Evolutionary conservation across 495 filamentous ascomycete genomes (phyloP).

Genomic region (Astrothelium subdiscretum): DNA sequence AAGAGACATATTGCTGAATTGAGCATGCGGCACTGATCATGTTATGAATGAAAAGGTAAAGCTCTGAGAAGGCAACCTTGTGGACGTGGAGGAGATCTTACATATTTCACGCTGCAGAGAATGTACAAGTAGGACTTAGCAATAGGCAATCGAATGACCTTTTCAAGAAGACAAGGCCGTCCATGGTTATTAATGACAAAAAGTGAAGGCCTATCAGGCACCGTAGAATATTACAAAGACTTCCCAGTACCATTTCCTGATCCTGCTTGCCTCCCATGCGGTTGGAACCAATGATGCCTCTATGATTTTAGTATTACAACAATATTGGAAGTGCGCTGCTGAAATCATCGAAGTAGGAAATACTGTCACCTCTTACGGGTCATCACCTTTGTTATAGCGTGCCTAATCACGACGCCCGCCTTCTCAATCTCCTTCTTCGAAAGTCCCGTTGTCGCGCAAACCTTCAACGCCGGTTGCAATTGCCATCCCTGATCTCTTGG

Average conservation of each 20-base stretch:
- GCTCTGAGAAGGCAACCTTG: no score
- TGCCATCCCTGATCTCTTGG: conserved; percentile 49
- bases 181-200: no score
- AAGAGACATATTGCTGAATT: no score
- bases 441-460: conserved; percentile 76
- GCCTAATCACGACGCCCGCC: conserved; percentile 73
- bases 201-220: no score
- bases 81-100: no score
- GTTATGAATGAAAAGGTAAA: no score
- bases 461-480: conserved; percentile 70
- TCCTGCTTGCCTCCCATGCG: not conserved
- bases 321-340: not conserved
- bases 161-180: no score
- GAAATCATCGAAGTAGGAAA: not conserved
- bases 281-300: not conserved
- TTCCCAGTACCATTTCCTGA: not conserved
- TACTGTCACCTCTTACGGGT: conserved; percentile 38
- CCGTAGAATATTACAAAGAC: not conserved
- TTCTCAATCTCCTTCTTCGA: conserved; percentile 92
- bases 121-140: no score
- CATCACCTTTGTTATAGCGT: conserved; percentile 86
- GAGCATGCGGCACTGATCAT: no score
- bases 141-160: no score
- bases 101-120: no score
- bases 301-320: not conserved